Conservation (phyloP, 2,329 filamentous ascomycete genomes). For the Monosporascus sp. region DNA sequence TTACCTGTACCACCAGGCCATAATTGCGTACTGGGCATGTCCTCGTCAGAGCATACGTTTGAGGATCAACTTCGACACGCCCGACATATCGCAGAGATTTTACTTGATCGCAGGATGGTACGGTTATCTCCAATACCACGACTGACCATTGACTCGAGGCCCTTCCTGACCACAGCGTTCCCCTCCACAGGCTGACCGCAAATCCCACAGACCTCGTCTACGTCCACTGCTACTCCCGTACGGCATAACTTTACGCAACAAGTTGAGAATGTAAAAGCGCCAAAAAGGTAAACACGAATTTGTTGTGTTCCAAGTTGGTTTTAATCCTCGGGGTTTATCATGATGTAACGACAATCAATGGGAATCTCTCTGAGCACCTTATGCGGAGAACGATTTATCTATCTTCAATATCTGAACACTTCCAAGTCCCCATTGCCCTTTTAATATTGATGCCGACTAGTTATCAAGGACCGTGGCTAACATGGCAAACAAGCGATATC, state of each 20-base stretch:
- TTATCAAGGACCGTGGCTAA: constrained; percentile 8
- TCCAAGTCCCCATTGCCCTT: constrained; percentile 2
- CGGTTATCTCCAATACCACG: not conserved
- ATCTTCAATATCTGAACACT: constrained; percentile 20
- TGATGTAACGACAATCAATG: constrained; percentile 78
- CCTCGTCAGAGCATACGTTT: constrained; percentile 13
- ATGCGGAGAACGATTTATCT: constrained; percentile 79
- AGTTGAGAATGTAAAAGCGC: constrained; percentile 77
- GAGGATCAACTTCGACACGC: constrained; percentile 16
- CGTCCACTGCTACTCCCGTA: constrained; percentile 66
- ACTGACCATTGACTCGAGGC: not conserved
- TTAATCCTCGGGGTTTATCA: constrained; percentile 14
- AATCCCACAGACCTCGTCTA: constrained; percentile 57
- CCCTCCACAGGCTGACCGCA: constrained; percentile 4
- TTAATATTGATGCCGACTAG: constrained; percentile 4
- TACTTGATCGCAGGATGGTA: constrained; percentile 19
- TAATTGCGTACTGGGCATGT: constrained; percentile 13
- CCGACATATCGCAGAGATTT: constrained; percentile 10
- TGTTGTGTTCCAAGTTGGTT: constrained; percentile 4
- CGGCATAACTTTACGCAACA: constrained; percentile 74
- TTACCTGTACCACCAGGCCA: not conserved
- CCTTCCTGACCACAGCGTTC: constrained; percentile 6
- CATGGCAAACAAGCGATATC: constrained; percentile 64
- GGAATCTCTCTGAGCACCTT: constrained; percentile 99
- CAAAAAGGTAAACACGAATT: constrained; percentile 72